These are phyloP conservation scores for Nannochloris sp. DNA, from an alignment of 139 green algal genomes.

Conservation along the genomic window DNA sequence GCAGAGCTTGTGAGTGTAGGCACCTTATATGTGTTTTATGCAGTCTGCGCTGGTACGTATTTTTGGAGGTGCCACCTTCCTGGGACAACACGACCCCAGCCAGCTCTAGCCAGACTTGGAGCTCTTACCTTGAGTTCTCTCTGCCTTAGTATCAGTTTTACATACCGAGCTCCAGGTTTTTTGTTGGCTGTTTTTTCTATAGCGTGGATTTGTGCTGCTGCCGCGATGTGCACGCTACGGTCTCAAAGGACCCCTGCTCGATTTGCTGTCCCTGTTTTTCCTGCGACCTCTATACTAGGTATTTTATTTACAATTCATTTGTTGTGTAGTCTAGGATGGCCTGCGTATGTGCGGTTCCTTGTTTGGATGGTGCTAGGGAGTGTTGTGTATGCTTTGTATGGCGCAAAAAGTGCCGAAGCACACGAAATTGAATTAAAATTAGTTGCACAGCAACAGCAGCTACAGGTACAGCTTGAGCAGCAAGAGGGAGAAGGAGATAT, in stretches of 20 bases:
- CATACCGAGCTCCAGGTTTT: constrained; percentile 14
- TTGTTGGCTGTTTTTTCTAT: not conserved
- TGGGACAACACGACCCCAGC: not conserved
- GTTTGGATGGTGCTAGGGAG: constrained; percentile 52
- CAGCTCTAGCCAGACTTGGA: too few species aligned
- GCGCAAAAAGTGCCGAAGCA: constrained; percentile 20
- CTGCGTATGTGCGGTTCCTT: constrained; percentile 65
- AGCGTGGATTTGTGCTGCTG: constrained; percentile 14
- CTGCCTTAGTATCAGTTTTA: constrained; percentile 16
- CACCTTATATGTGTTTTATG: constrained; percentile 76
- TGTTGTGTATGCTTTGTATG: constrained; percentile 25
- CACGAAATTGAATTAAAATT: not conserved
- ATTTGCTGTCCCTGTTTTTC: constrained; percentile 57
- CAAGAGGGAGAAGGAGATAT: not conserved
- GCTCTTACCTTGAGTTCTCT: not conserved
- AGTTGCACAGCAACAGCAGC: constrained; percentile 1
- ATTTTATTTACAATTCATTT: constrained; percentile 68
- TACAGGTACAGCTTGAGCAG: constrained; percentile 4
- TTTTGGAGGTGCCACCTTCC: constrained; percentile 32
- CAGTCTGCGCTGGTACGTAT: constrained; percentile 45
- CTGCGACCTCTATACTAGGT: constrained; percentile 50
- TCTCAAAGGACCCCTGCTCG: constrained; percentile 21
- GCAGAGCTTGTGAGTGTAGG: constrained; percentile 60
- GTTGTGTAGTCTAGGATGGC: constrained; percentile 62
- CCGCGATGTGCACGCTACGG: constrained; percentile 31